A percentile compares a stretch with the other conserved stretches of the same genome.
These are phyloP conservation scores for Voacanga thouarsii DNA, from an alignment of 257 asterid species.

Conservation along the genomic window DNA sequence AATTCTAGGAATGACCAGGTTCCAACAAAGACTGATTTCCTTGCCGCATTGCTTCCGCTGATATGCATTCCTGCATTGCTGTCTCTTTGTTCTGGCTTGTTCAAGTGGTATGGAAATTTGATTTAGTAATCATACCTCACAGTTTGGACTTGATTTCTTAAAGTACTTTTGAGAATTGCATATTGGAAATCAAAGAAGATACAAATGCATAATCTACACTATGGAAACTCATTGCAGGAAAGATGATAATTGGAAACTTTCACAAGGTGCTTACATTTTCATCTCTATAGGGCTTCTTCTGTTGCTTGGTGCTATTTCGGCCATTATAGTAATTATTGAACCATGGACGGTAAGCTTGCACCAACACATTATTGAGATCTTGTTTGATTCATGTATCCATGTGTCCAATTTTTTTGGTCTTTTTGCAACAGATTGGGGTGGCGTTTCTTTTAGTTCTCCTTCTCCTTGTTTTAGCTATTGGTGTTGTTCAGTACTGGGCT, in stretches of 20 bases:
- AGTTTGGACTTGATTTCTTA: conserved; percentile 17
- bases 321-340: conserved; percentile 60
- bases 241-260: conserved; percentile 96
- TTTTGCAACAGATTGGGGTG: conserved; percentile 77
- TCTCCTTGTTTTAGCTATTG: conserved; percentile 85
- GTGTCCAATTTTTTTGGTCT: conserved; percentile 8
- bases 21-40: conserved; percentile 86
- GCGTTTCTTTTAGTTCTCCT: conserved; percentile 89
- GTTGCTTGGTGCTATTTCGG: conserved; percentile 85
- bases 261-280: conserved; percentile 79
- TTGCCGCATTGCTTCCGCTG: conserved; percentile 93
- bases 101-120: conserved; percentile 73
- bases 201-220: background rate
- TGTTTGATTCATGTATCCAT: conserved; percentile 11
- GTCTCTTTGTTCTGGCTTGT: conserved; percentile 78
- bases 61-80: conserved; percentile 89
- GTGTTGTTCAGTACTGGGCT: conserved; percentile 97
- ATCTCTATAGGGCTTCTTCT: conserved; percentile 74
- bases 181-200: conserved; percentile 16
- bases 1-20: conserved; percentile 70
- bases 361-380: conserved; percentile 9
- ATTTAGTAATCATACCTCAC: conserved; percentile 13
- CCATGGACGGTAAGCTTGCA: conserved; percentile 85
- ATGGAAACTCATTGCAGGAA: conserved; percentile 58
- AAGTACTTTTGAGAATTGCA: conserved; percentile 3